Conservation (phyloP, 2,329 filamentous ascomycete genomes). For the Exophiala spinifera region DNA sequence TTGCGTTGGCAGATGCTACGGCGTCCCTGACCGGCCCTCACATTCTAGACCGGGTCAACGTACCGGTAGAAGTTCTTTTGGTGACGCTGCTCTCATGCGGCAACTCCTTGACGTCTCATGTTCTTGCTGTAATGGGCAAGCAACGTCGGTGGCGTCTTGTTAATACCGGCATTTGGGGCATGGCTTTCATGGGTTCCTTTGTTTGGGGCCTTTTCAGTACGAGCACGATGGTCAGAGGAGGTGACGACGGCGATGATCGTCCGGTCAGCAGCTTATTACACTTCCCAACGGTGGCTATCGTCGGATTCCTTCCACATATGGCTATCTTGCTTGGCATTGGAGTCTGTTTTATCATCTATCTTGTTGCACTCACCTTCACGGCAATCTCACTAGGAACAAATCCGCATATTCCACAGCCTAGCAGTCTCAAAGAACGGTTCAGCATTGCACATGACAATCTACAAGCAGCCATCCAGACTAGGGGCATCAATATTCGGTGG, state of each 20-base stretch:
- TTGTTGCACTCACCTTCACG: conserved; percentile 70
- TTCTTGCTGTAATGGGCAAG: conserved; percentile 74
- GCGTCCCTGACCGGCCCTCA: conserved; percentile 41
- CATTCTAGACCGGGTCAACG: conserved; percentile 78
- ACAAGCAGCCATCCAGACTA: conserved; percentile 84
- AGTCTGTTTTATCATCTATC: conserved; percentile 73
- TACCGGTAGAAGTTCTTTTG: conserved; percentile 81
- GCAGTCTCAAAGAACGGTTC: conserved; percentile 60
- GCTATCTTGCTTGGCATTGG: conserved; percentile 76
- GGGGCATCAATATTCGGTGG: conserved; percentile 73
- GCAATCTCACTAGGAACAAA: conserved; percentile 60
- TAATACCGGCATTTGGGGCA: conserved; percentile 84
- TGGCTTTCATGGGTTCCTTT: conserved; percentile 85
- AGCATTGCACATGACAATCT: conserved; percentile 76
- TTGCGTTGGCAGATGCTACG: conserved; percentile 33
- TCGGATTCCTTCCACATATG: conserved; percentile 93
- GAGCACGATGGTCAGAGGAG: conserved; percentile 34
- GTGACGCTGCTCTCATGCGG: conserved; percentile 84
- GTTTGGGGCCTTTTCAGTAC: conserved; percentile 65
- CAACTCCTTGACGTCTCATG: conserved; percentile 81
- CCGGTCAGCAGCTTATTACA: conserved; percentile 63
- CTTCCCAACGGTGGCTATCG: conserved; percentile 91
- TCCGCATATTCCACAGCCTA: conserved; percentile 43
- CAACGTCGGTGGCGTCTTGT: conserved; percentile 77
- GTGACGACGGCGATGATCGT: conserved; percentile 24